Base-by-base conservation (phyloP, 768 basidiomycete genomes). In the Mycena rebaudengoi region DNA sequence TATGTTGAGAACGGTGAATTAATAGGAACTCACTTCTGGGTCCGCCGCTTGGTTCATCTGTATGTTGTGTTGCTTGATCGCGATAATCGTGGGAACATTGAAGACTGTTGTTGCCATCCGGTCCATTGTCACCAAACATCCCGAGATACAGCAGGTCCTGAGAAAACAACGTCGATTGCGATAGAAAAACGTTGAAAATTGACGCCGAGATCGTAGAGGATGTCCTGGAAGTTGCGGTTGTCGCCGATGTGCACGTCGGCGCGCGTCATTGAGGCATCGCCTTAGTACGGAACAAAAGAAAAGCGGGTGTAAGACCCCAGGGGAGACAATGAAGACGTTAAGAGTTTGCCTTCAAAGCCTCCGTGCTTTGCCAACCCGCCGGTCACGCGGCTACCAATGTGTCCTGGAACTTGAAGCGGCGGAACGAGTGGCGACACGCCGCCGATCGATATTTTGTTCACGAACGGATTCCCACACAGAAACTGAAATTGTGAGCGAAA, bases 381-480 rank as follows among this genome's bases (percentile, higher is more conserved):
- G 8, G 49, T 58, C 51, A 39, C 55, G 23, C 32, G 20, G 39
- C 62, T 51, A 28, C 55, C 62, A 30, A 62, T 55, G 7, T 55
- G 35, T 28, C 46, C 43, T 40, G 58, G 58, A n/a, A n/a, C n/a
- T n/a, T n/a, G n/a, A 28, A 60, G 33, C 23, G 58, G 48, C n/a
- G 59, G 59, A 32, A 60, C 49, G 28, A 62, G 63, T n/a, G 56
- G 49, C 13, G 63, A 59, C 28, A 64, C 60, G 5, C 60, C 60
- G 28, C 60, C 60, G 30, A 62, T 62, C 11, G 60, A 62, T 5
- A 62, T 52, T 65, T 65, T 60, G 51, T 65, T 55, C 20, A 60
- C 51, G 53, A 65, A 65, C 16, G 51, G 49, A 49, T 65, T 65
- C 21, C 58, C 64, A 14, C 64, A 58, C 23, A 51, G 49, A 21